Base-by-base conservation (phyloP, 1,284 basidiomycete genomes). In the Athelia sp. region DNA sequence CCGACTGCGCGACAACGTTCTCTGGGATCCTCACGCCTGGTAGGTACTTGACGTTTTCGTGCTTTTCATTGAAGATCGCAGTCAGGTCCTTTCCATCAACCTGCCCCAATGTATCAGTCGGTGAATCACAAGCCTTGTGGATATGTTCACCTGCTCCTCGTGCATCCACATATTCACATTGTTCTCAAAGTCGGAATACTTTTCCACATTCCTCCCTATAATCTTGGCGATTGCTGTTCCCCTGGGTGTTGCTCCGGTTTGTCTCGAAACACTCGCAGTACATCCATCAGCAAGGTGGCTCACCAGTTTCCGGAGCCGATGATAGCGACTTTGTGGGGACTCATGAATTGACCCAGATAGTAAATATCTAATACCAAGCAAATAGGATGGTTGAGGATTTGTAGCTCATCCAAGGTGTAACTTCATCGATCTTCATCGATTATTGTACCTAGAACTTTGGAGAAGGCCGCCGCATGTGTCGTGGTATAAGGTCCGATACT, bases 151-250 rank as follows among this genome's bases (percentile, higher is more conserved):
- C 54, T 57, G 54, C 6, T 50, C 50, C 44, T 57, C 56, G 22
- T 52, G 56, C 8, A 57, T 54, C 56, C 56, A 57, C 50, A 57
- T 55, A 42, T 48, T 51, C 6, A 57, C 56, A 48, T 55, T 54
- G 13, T 47, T 48, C 29, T 57, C 46, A 19, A 57, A 57, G n/a
- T 54, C 56, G 40, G 55, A 52, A 34, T 49, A 50, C 48, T 53
- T 45, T 3, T 50, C 54, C 29, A 50, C 56, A 43, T 57, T 57
- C n/a, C 53, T 48, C 26, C 26, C 26, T 29, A 29, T 13, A 6
- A 29, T 29, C 26, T 29, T 29, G 6, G 26, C 26, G 26, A 29
- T 29, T 29, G 26, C 26, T 6, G 26, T 6, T 4, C 26, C 26
- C 26, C 26, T 29, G 26, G 26, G 13, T 29, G 13, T 6, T 13